Evolutionary conservation across 306 rosid genomes (phyloP).

Genomic region (Casuarina cunninghamiana): DNA sequence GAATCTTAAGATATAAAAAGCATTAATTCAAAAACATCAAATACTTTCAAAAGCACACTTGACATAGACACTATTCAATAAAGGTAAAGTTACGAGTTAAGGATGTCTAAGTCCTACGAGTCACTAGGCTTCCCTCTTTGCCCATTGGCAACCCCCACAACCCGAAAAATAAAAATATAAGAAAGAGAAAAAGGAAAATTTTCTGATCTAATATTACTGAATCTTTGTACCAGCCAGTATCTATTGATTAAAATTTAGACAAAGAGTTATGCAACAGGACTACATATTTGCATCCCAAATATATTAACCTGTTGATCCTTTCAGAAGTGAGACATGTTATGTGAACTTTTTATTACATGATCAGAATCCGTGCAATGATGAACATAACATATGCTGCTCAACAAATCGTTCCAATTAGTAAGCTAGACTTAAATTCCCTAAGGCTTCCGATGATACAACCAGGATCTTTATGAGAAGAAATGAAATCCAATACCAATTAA

Average conservation of each 20-base stretch:
- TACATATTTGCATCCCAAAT: background rate
- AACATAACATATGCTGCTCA: background rate
- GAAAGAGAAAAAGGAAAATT: too few relatives aligned
- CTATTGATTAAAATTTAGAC: too few relatives aligned
- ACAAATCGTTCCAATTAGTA: background rate
- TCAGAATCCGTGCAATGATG: background rate
- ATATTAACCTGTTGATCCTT: background rate
- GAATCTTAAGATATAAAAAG: constrained; percentile 11
- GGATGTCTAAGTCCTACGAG: background rate
- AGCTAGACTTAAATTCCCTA: background rate
- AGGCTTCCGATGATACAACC: background rate
- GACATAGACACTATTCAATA: too few relatives aligned
- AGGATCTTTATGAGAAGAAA: background rate
- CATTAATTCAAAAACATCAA: background rate
- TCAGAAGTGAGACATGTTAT: background rate
- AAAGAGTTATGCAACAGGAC: background rate
- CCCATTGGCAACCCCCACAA: too few relatives aligned
- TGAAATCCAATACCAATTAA: background rate
- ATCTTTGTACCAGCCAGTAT: too few relatives aligned
- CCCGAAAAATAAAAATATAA: too few relatives aligned
- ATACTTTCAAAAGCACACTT: background rate
- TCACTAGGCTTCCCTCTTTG: background rate
- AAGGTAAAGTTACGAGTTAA: background rate
- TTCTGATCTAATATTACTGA: too few relatives aligned
- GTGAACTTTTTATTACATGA: background rate